Evolutionary conservation across 352 stramenopile species (phyloP), one percentile per base, ranked within the genome.

Genomic region (Thalassiosira livingstoniorum): DNA sequence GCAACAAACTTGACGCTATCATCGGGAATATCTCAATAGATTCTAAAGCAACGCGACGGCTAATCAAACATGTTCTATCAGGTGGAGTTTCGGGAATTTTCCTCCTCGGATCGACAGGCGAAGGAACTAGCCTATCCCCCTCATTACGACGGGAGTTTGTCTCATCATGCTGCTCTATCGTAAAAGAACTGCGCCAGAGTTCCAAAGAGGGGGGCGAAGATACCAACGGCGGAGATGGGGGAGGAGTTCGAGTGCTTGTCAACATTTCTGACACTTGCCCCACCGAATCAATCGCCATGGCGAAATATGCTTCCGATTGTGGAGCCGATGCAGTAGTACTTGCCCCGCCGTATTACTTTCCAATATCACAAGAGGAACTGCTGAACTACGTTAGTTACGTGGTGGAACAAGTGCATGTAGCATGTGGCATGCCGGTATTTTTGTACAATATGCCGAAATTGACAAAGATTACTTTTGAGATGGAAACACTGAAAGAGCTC

Each of bases 291-390:
- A 62, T 80, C 27, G 27, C 53, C 29, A 23, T 79, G 21, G 43
- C 60, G 25, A 25, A 39, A 18, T 47, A 70, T 63, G 45, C 68
- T 11, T 34, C 51, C 7, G 63, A 13, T 45, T 70, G 47, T 61
- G 58, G 69, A 61, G 55, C 58, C 4, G 32, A 74, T 53, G 68
- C 47, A 21, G 60, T 80, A 27, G 66, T 72, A 21, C 5, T 83
- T 32, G 75, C 76, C 39, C 61, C 69, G 23, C 67, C 69, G 31
- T 79, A 54, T 61, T 84, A 79, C 45, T 84, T 84, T 69, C 67
- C 76, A 4, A 78, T 84, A 25, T 53, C 29, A 32, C 70, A 78
- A 65, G 32, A 42, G 18, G 68, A 84, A 70, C 57, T 84, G 2
- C 58, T 45, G 21, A 42, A 62, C 25, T 72, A 83, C 53, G 47